Evolutionary conservation across 2,329 filamentous ascomycete genomes (phyloP).

Genomic region (Exophiala sp.): DNA sequence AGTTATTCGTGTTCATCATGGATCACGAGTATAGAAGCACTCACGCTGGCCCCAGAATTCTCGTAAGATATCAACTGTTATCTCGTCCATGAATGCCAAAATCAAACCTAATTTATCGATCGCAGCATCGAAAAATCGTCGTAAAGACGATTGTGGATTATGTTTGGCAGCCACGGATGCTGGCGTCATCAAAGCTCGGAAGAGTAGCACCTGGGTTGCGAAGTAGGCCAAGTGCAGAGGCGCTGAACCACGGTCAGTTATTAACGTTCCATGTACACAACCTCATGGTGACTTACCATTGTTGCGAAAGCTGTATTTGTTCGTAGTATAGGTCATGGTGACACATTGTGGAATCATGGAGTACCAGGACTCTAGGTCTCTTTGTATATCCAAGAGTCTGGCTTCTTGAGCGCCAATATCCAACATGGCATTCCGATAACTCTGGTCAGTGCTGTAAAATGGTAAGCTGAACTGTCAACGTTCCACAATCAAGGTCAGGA

Average conservation of each 20-base stretch:
- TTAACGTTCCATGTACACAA: too few relatives aligned
- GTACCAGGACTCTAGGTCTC: constrained; percentile 23
- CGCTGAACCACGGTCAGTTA: constrained; percentile 15
- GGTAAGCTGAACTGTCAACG: not conserved
- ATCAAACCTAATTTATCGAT: constrained; percentile 28
- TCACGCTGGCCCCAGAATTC: constrained; percentile 47
- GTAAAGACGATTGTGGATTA: constrained; percentile 32
- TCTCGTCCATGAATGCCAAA: constrained; percentile 38
- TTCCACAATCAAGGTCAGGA: not conserved
- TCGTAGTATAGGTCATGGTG: constrained; percentile 19
- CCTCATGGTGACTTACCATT: constrained; percentile 22
- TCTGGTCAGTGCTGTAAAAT: constrained; percentile 9
- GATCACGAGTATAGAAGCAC: constrained; percentile 25
- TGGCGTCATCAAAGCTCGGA: constrained; percentile 46
- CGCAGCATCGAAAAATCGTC: constrained; percentile 25
- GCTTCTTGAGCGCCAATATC: constrained; percentile 11
- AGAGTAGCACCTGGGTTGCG: constrained; percentile 42
- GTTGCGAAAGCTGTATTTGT: constrained; percentile 15
- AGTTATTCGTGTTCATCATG: constrained; percentile 5
- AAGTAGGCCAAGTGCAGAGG: constrained; percentile 45
- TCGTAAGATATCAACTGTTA: constrained; percentile 33
- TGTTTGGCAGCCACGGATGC: constrained; percentile 45
- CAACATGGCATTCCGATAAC: constrained; percentile 7
- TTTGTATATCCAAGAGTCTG: constrained; percentile 17
- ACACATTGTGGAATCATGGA: constrained; percentile 26